Base-by-base conservation (phyloP, 2,329 filamentous ascomycete species). In the Aspergillus sp. region DNA sequence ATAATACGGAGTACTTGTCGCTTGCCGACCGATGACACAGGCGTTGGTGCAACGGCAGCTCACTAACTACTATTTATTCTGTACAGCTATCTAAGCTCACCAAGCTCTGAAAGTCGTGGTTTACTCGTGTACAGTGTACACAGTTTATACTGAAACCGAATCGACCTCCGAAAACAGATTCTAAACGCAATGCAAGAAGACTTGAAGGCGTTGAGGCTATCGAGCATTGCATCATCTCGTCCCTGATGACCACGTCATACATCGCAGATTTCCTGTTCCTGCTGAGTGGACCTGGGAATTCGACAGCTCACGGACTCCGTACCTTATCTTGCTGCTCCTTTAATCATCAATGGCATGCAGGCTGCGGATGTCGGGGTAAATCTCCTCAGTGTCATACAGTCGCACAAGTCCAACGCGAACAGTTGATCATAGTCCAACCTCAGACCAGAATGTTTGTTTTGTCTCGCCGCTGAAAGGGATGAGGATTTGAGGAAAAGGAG, bases 1-100 rank as follows among this genome's bases (percentile, higher is more conserved):
- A 28, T 28, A 28, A 28, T 28, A 28, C 19, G 19, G 19, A 19
- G 65, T 65, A 60, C 64, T 65, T 64, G 61, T 57, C 55, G 19
- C 34, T 8, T 28, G 7, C 23, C 23, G 22, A 48, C 28, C 23
- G 31, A 47, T 50, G 34, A 41, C 34, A 41, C 13, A 41, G 34
- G 34, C 15, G 11, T 41, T 15, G 34, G 34, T 41, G 11, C 9
- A 41, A 15, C 9, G 15, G 34, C 1, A 41, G 34, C 34, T 41
- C 34, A 41, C 34, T 41, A 19, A 19, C 19, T 19, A 19, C 19
- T 19, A 19, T 19, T 19, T 19, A 41, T 2, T 28, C 4, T 17
- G 2, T 41, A 41, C 9, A 15, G 15, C 11, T 41, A 41, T 41
- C 15, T 15, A 41, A 38, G 31, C 31, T 38, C 31, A 19, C 19